Conservation (phyloP, 495 filamentous ascomycete genomes). For the Podospora fimiseda region DNA sequence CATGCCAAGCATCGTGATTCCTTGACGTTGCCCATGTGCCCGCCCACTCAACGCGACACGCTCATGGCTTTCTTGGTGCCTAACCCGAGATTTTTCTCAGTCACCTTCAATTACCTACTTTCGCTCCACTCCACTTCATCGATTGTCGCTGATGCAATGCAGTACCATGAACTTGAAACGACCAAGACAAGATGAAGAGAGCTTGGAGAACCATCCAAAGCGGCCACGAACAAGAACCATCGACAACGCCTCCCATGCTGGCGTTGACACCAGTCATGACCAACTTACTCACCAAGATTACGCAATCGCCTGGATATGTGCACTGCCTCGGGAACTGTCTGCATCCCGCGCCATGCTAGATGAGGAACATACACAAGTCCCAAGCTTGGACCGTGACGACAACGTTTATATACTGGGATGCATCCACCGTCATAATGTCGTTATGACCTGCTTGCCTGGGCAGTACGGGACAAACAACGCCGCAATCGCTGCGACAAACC, state of each 20-base stretch:
- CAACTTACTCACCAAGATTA: slow-evolving; percentile 8
- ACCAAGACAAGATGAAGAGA: neutral
- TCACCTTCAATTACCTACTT: too few species aligned
- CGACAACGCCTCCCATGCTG: slow-evolving; percentile 1
- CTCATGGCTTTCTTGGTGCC: too few species aligned
- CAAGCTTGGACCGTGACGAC: slow-evolving; percentile 14
- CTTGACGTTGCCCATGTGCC: too few species aligned
- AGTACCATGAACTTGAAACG: neutral
- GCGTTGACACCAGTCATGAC: neutral
- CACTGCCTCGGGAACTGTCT: slow-evolving; percentile 6
- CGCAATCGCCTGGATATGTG: slow-evolving; percentile 13
- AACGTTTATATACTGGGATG: slow-evolving; percentile 33
- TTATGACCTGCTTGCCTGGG: slow-evolving; percentile 39
- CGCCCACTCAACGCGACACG: too few species aligned
- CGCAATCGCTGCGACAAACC: slow-evolving; percentile 27
- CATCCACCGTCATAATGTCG: slow-evolving; percentile 37
- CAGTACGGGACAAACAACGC: slow-evolving; percentile 26
- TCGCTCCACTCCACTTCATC: neutral
- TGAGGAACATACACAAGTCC: slow-evolving; percentile 1
- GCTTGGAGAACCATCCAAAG: neutral
- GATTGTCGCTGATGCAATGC: neutral
- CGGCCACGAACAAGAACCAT: neutral
- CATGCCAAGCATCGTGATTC: too few species aligned
- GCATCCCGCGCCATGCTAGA: slow-evolving; percentile 12
- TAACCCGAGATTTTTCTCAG: too few species aligned